These are phyloP conservation scores for Neltuma alba DNA, from an alignment of 306 rosid genomes.

Conservation along the genomic window DNA sequence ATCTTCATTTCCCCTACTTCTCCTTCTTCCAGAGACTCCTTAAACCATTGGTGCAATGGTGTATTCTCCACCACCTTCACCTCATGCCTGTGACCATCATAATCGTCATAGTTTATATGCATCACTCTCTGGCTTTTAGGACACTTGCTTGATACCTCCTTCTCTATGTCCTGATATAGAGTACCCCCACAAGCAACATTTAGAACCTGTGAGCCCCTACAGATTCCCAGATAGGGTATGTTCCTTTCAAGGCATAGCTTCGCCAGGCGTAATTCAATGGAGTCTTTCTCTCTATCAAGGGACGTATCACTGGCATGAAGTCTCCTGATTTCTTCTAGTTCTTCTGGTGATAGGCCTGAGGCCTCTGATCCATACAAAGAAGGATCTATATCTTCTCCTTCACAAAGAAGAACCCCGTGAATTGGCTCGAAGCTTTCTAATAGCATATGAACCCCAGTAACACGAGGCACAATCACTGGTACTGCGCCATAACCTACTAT, in stretches of 20 bases:
- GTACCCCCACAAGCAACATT: conserved; percentile 47
- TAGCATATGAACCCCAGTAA: conserved; percentile 79
- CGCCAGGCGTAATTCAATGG: conserved; percentile 78
- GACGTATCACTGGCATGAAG: conserved; percentile 80
- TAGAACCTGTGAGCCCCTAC: conserved; percentile 79
- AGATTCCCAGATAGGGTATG: conserved; percentile 89
- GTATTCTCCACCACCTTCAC: conserved; percentile 68
- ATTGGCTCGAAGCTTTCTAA: conserved; percentile 91
- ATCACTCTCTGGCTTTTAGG: conserved; percentile 44
- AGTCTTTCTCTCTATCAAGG: conserved; percentile 82
- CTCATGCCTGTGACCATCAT: conserved; percentile 87
- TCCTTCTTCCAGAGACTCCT: conserved; percentile 52
- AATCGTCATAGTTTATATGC: conserved; percentile 78
- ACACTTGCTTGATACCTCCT: conserved; percentile 51
- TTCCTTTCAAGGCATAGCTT: conserved; percentile 89
- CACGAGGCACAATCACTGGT: conserved; percentile 89
- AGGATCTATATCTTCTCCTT: conserved; percentile 97
- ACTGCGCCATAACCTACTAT: conserved; percentile 82
- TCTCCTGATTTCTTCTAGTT: conserved; percentile 68
- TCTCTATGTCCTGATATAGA: conserved; percentile 76
- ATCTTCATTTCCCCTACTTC: conserved; percentile 50
- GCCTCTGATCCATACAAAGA: conserved; percentile 62
- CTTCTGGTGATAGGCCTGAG: conserved; percentile 56
- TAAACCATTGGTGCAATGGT: conserved; percentile 80
- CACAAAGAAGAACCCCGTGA: conserved; percentile 94